Evolutionary conservation across 106 monocot species (phyloP).

Genomic region (Dendrobium chrysotoxum): DNA sequence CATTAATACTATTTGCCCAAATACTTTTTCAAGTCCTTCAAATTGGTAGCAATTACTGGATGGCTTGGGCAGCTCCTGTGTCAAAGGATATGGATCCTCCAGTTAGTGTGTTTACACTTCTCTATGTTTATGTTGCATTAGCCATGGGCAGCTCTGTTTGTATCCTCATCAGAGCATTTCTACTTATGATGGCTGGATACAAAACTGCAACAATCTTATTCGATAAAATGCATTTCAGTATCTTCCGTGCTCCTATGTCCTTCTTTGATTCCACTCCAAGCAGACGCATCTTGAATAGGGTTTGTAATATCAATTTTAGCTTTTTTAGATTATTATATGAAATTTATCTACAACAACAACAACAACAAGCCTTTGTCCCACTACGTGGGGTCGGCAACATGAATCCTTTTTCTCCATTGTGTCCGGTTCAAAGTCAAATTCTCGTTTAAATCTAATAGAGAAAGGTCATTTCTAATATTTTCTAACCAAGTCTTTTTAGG

Average conservation of each 20-base stretch:
- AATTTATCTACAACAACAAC: no score
- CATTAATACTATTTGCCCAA: slow-evolving; percentile 57
- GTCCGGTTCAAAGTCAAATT: no score
- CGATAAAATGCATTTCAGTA: slow-evolving; percentile 44
- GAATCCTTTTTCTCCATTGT: no score
- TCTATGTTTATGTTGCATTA: slow-evolving; percentile 73
- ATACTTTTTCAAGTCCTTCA: slow-evolving; percentile 68
- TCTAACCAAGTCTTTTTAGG: no score
- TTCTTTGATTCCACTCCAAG: slow-evolving; percentile 96
- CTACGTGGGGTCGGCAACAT: no score
- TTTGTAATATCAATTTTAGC: slow-evolving; percentile 17
- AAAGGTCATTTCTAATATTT: no score
- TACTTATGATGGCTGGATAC: slow-evolving; percentile 59
- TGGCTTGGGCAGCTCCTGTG: slow-evolving; percentile 41
- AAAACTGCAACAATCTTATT: slow-evolving; percentile 74
- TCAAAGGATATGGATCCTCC: slow-evolving; percentile 53
- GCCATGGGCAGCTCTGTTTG: slow-evolving; percentile 67
- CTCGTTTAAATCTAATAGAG: no score
- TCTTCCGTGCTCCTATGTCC: slow-evolving; percentile 72
- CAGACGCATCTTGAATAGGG: slow-evolving; percentile 78
- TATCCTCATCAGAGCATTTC: slow-evolving; percentile 49
- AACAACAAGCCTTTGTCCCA: no score
- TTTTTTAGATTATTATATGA: not conserved
- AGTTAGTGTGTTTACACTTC: slow-evolving; percentile 36
- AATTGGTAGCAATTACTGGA: slow-evolving; percentile 62